phyloP scores from a whole-genome alignment of 257 asterid species.

The Gentiana straminea region DNA sequence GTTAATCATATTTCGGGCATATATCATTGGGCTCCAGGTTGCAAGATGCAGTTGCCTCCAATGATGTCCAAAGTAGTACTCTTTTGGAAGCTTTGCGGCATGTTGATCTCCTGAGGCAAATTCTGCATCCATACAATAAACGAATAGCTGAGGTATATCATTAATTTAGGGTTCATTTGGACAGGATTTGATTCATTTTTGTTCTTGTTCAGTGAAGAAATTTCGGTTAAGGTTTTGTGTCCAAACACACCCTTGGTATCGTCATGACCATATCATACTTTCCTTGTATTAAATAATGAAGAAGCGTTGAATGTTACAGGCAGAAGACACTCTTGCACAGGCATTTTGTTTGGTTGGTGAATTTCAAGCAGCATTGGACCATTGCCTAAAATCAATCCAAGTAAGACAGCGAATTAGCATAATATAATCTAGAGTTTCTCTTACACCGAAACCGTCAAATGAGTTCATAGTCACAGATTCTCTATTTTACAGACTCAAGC shows the following conservation, averaged over 20 bases:
- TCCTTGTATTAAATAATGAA: background rate
- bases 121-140: constrained; percentile 69
- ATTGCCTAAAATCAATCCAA: constrained; percentile 66
- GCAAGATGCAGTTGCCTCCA: constrained; percentile 48
- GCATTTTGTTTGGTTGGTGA: constrained; percentile 67
- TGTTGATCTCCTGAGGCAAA: constrained; percentile 24
- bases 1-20: no score
- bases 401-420: constrained; percentile 20
- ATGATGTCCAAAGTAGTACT: constrained; percentile 22
- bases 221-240: no score
- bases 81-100: constrained; percentile 37
- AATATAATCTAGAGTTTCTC: background rate
- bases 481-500: no score
- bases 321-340: constrained; percentile 69
- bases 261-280: no score
- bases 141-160: constrained; percentile 69
- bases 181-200: no score
- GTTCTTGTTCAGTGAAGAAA: no score
- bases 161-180: background rate
- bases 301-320: constrained; percentile 28
- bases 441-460: background rate
- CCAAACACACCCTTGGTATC: no score
- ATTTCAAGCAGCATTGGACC: constrained; percentile 50
- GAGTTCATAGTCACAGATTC: no score
- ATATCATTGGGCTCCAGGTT: constrained; percentile 22